Base-by-base conservation (phyloP, 2,329 filamentous ascomycete species). In the Zarea fungicola region DNA sequence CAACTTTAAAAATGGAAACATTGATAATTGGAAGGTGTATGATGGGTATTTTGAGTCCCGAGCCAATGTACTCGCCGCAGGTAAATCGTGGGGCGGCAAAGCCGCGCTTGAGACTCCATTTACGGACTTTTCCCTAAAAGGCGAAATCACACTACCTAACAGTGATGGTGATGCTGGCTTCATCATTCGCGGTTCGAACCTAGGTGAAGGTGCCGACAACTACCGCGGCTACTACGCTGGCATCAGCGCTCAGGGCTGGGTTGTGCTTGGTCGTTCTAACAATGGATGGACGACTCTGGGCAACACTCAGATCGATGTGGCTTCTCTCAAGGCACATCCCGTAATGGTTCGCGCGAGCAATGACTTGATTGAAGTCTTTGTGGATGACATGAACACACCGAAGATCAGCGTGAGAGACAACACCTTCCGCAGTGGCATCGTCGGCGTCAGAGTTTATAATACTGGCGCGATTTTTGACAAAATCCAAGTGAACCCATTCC, bases 401-500 rank as follows among this genome's bases (percentile, higher is more conserved):
- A 28, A 50, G 35, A 41, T 55, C 18, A 50, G 44, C 10, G 48
- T 56, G 11, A 42, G 19, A 31, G 55, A 58, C 10, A 42, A 32
- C 8, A 51, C 35, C 4, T 52, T 45, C 40, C n/a, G 6, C 9
- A 49, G 48, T 36, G 56, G 56, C 36, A 53, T 49, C 51, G 44
- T 52, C 10, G 56, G 56, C 29, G 55, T 58, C 21, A 41, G 52
- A 31, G 54, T 53, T 21, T 55, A 40, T 21, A 37, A 49, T 21
- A 52, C 54, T 6, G 52, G 48, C 18, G 55, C 55, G 8, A 46
- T 51, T 19, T 58, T 58, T 46, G 56, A 56, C 14, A 58, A 57
- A 35, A 51, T 58, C 6, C 52, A 50, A 23, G 39, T 54, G 4
- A 4, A 19, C 7, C 37, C 37, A 9, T 7, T 41, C 13, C 11